A percentile compares a stretch with the other conserved stretches of the same genome.
phyloP scores from a whole-genome alignment of 148 eudicot species.

The Simmondsia chinensis region DNA sequence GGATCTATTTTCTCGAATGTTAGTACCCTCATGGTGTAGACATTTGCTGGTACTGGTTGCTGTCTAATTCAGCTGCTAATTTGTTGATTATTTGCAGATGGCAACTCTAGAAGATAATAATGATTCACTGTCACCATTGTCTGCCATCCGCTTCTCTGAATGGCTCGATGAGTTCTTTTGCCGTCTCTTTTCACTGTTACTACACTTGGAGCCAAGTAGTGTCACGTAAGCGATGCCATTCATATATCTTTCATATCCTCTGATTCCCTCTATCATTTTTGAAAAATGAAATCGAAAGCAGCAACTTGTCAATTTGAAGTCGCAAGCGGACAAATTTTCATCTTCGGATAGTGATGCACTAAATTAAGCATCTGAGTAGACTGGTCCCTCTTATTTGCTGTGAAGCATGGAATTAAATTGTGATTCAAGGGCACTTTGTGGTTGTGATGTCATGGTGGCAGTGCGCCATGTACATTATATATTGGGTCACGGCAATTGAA shows the following conservation, averaged over 20 bases:
- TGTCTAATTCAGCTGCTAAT: conserved; percentile 8
- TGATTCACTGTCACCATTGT: conserved; percentile 35
- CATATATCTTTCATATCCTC: neutral
- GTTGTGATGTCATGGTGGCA: too few species aligned
- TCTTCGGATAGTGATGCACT: too few species aligned
- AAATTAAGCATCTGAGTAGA: too few species aligned
- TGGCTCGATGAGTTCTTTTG: conserved; percentile 98
- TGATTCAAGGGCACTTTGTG: too few species aligned
- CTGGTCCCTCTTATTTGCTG: too few species aligned
- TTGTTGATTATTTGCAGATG: conserved; percentile 42
- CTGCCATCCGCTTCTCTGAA: conserved; percentile 69
- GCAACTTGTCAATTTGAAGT: too few species aligned
- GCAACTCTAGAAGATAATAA: conserved; percentile 57
- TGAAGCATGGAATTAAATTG: too few species aligned
- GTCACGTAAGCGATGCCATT: conserved; percentile 53
- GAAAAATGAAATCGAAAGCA: too few species aligned
- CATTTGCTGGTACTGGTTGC: neutral
- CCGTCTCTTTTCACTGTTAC: conserved; percentile 80
- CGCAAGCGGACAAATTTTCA: too few species aligned
- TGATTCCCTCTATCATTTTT: conserved; percentile 1
- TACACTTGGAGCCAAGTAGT: conserved; percentile 92
- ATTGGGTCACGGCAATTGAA: too few species aligned
- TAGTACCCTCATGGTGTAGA: conserved; percentile 20
- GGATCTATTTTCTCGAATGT: conserved; percentile 96
- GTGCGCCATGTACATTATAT: too few species aligned